These are phyloP conservation scores for Acanthamoeba triangularis DNA, from an alignment of 208 protist genomes.

Conservation along the genomic window DNA sequence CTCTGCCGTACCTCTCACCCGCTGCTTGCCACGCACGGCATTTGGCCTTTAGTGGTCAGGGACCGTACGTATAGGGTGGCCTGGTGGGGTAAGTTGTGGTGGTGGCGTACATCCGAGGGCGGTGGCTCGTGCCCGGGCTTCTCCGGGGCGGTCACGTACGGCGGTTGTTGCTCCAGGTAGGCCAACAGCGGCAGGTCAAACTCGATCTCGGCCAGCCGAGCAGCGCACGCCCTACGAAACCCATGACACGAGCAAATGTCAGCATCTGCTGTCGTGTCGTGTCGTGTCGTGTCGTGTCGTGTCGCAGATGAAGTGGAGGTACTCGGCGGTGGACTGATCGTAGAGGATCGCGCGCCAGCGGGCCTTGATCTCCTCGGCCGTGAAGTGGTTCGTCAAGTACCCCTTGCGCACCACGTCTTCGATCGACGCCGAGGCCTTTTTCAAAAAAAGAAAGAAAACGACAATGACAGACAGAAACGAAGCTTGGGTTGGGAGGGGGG, in stretches of 20 bases:
- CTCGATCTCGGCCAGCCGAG: background rate
- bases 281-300: no score
- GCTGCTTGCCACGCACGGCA: background rate
- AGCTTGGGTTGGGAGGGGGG: background rate
- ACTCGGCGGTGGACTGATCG: background rate
- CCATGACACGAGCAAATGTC: background rate
- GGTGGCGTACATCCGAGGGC: no score
- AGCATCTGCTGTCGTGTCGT: background rate
- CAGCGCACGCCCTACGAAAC: background rate
- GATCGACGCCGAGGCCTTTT: background rate
- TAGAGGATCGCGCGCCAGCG: constrained; percentile 33
- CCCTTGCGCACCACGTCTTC: background rate
- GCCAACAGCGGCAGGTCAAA: background rate
- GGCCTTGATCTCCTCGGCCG: background rate
- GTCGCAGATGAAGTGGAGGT: background rate
- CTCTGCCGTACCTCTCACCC: no score
- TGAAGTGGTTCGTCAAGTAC: background rate
- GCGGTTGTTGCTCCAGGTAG: background rate
- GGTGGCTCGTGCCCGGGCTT: no score
- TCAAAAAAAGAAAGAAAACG: no score
- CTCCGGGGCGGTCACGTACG: background rate
- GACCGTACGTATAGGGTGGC: background rate
- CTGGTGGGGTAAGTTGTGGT: background rate
- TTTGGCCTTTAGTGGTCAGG: background rate
- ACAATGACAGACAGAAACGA: no score